phyloP scores from a whole-genome alignment of 345 rosid species.

The Citrus sp. region DNA sequence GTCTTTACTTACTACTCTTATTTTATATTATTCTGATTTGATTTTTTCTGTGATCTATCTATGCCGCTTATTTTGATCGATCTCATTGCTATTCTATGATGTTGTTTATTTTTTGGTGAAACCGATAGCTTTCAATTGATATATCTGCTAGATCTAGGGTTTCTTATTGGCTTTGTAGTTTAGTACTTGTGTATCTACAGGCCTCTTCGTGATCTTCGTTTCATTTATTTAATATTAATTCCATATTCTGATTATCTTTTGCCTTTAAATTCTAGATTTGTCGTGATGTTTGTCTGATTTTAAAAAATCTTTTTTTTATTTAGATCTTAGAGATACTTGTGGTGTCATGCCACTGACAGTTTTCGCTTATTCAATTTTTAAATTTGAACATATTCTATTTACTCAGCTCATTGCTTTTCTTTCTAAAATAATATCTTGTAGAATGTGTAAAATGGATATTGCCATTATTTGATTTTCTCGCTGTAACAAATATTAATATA shows the following conservation, averaged over 20 bases:
- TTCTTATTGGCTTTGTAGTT: background rate
- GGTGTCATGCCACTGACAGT: too few species aligned
- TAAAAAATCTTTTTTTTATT: too few species aligned
- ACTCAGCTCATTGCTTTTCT: background rate
- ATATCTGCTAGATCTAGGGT: slow-evolving; percentile 15
- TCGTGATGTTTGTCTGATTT: background rate
- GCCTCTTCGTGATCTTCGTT: background rate
- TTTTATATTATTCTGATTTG: background rate
- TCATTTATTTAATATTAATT: background rate
- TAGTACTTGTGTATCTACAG: background rate
- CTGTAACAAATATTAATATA: too few species aligned
- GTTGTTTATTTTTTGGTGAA: slow-evolving; percentile 5
- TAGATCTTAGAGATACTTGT: too few species aligned
- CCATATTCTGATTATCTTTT: background rate
- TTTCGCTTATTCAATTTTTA: too few species aligned
- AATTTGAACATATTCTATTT: too few species aligned
- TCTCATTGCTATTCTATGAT: slow-evolving; percentile 17
- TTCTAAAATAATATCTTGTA: background rate
- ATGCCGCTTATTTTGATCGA: slow-evolving; percentile 17
- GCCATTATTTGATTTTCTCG: too few species aligned
- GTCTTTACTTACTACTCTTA: slow-evolving; percentile 22
- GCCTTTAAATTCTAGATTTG: background rate
- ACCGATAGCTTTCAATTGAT: slow-evolving; percentile 1
- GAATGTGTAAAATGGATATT: background rate
- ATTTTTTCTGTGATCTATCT: background rate